Evolutionary conservation across 1,284 basidiomycete species (phyloP), one percentile per base, ranked within the genome.

Genomic region (Apiotrichum veenhuisii): DNA sequence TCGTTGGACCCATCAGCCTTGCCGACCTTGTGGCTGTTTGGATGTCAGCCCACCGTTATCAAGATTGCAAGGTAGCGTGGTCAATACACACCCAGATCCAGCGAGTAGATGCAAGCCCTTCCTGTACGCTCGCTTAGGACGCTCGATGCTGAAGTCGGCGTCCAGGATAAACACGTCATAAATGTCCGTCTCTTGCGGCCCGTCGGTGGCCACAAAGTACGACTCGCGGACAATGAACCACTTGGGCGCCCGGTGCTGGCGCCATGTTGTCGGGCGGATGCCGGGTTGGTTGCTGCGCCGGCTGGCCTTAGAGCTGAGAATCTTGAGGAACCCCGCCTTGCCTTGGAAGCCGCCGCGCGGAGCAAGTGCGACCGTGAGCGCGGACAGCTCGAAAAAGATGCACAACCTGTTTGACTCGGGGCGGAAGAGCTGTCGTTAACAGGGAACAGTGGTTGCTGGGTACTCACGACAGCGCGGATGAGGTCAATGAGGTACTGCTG

Each of bases 81-180:
- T n/a, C n/a, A 14, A 12, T 9, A 62, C 48, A 23, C 52, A 53
- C 43, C 44, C 20, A 5, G 65, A 59, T 8, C 65, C 66, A 0
- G 71, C 65, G 25, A 77, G 47, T 15, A 72, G 52, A 40, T 73
- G 67, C 33, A 77, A 52, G 1, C 74, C 75, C 22, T 68, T 67
- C 34, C 77, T 67, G 50, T 75, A 72, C n/a, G 64, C 73, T 50
- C 77, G 65, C 59, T 75, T 75, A 0, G 77, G 77, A 15, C 77
- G 65, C 57, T 94, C 86, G 50, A 98, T 91, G 53, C 82, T 81
- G 73, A 99, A 98, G 69, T 94, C 88, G 2, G 84, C 80, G 72
- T 98, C 96, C 59, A 98, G 81, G 38, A 98, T 80, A 78, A 98
- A 97, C 22, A 98, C 92, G 62, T 98, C 96, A 83, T 90, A 91